phyloP scores from a whole-genome alignment of 345 rosid species.

The Melaleuca alternifolia region DNA sequence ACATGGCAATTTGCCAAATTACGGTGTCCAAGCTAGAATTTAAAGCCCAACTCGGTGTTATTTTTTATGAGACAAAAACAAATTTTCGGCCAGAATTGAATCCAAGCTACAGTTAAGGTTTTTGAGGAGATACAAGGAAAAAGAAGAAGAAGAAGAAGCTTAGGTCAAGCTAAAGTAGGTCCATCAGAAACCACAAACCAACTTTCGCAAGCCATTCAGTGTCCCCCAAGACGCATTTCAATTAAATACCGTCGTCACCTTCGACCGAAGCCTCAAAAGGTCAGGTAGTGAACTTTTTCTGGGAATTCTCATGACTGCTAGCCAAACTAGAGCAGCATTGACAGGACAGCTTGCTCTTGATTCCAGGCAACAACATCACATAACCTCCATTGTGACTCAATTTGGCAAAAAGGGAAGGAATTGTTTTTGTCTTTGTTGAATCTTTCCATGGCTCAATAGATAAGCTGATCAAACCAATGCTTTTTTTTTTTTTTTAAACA shows the following conservation, averaged over 20 bases:
- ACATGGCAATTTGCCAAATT: no score
- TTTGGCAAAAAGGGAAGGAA: neutral
- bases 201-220: no score
- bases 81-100: no score
- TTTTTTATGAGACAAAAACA: no score
- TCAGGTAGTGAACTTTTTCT: neutral
- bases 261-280: neutral
- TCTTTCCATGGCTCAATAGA: neutral
- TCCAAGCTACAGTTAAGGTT: no score
- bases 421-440: neutral
- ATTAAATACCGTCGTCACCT: neutral
- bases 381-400: neutral
- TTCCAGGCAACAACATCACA: neutral
- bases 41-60: no score
- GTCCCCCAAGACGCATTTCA: neutral
- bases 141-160: no score
- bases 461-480: neutral
- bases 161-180: no score
- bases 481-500: neutral
- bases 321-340: neutral
- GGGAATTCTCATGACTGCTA: neutral
- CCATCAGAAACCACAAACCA: no score
- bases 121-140: no score
- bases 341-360: neutral
- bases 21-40: no score